These are phyloP conservation scores for Leucogyrophana mollusca DNA, from an alignment of 768 basidiomycete genomes.

Conservation along the genomic window DNA sequence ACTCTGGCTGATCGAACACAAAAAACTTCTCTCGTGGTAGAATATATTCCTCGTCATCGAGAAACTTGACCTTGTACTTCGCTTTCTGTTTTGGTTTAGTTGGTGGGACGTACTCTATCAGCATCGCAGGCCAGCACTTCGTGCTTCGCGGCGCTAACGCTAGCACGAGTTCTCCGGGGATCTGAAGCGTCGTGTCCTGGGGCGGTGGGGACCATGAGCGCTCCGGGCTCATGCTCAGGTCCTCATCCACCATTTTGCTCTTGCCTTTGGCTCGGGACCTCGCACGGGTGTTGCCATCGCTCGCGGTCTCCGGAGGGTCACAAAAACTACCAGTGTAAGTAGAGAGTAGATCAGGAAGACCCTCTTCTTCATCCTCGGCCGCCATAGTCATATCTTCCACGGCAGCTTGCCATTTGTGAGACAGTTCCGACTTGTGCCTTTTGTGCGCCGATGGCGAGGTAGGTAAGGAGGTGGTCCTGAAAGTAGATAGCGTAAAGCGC, in stretches of 20 bases:
- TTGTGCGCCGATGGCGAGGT: conserved; percentile 40
- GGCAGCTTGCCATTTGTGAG: conserved; percentile 47
- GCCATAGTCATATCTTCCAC: conserved; percentile 43
- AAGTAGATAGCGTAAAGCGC: conserved; percentile 45
- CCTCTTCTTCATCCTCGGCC: conserved; percentile 44
- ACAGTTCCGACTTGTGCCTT: conserved; percentile 41
- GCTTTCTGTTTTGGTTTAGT: conserved; percentile 33
- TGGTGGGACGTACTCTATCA: conserved; percentile 52
- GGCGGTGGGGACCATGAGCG: conserved; percentile 39
- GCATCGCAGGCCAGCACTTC: conserved; percentile 66
- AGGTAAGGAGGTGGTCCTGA: conserved; percentile 13
- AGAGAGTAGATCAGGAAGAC: conserved; percentile 42
- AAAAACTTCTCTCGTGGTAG: conserved; percentile 53
- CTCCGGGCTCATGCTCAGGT: conserved; percentile 8
- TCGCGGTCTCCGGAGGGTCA: conserved; percentile 12
- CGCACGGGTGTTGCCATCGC: background rate
- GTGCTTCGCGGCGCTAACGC: conserved; percentile 37
- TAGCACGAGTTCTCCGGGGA: conserved; percentile 70
- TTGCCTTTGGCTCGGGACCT: conserved; percentile 10
- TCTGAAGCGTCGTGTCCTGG: conserved; percentile 47
- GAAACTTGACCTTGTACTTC: conserved; percentile 57
- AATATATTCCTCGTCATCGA: conserved; percentile 48
- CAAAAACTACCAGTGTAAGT: conserved; percentile 22
- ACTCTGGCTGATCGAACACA: conserved; percentile 56
- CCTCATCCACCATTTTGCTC: conserved; percentile 22